A percentile compares a stretch with the other conserved stretches of the same genome.
Conservation (phyloP, 495 filamentous ascomycete species). For the Aspergillus olivimuriae region DNA sequence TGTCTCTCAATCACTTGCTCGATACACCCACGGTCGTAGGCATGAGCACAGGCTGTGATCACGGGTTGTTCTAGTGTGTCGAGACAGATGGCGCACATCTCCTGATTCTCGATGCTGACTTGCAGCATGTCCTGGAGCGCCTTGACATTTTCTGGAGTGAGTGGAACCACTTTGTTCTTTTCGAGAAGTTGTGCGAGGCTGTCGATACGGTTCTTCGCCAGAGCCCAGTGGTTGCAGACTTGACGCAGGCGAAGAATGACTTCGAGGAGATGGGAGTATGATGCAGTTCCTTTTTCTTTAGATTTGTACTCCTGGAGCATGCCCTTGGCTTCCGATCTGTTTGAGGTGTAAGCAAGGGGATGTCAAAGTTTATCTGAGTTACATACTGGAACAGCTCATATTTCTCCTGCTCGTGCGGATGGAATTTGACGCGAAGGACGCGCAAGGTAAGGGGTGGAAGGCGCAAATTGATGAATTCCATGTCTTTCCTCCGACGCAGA, state of each 20-base stretch:
- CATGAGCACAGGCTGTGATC: conserved; percentile 85
- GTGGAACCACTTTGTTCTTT: conserved; percentile 55
- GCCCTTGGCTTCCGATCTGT: conserved; percentile 65
- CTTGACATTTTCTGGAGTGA: conserved; percentile 66
- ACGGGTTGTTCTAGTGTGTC: conserved; percentile 68
- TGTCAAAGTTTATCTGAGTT: not conserved
- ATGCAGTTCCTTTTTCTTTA: conserved; percentile 35
- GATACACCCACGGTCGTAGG: conserved; percentile 73
- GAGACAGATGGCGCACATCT: conserved; percentile 80
- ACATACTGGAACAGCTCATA: conserved; percentile 68
- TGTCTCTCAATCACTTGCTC: conserved; percentile 71
- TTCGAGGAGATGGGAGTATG: conserved; percentile 68
- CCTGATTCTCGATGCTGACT: conserved; percentile 71
- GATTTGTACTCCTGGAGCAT: conserved; percentile 56
- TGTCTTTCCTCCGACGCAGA: conserved; percentile 78
- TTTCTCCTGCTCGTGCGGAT: conserved; percentile 67
- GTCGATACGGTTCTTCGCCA: conserved; percentile 68
- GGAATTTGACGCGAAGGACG: conserved; percentile 71
- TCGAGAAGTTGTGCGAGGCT: conserved; percentile 63
- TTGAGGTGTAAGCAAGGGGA: conserved; percentile 15
- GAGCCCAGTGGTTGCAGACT: conserved; percentile 80
- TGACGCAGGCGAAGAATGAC: conserved; percentile 80
- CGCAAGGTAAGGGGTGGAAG: conserved; percentile 75
- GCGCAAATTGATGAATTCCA: conserved; percentile 80
- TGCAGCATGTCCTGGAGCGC: conserved; percentile 74